Percentiles rank a stretch among this genome's conserved stretches.
Conservation (phyloP, 1,284 basidiomycete species). For the Irpex rosettiformis region DNA sequence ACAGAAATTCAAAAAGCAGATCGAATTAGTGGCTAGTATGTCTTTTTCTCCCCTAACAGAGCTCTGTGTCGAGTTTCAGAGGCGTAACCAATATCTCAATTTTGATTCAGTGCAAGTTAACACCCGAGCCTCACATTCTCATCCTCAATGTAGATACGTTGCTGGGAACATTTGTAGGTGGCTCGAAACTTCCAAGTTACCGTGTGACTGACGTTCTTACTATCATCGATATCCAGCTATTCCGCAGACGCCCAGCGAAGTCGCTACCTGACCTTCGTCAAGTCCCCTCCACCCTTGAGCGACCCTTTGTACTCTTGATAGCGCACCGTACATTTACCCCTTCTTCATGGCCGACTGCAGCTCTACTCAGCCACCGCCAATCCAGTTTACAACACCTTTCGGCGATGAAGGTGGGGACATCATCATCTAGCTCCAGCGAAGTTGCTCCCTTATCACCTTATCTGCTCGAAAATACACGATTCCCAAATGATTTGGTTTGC, state of each 20-base stretch:
- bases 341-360: neutral
- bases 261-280: no score
- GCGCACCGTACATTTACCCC: neutral
- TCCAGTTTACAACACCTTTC: neutral
- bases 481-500: neutral
- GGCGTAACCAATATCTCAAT: no score
- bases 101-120: no score
- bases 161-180: no score
- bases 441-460: neutral
- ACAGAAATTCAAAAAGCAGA: no score
- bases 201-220: neutral
- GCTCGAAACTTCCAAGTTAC: no score
- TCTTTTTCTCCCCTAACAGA: no score
- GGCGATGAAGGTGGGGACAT: neutral
- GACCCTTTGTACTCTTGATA: neutral
- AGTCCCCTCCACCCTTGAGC: no score
- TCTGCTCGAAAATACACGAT: neutral
- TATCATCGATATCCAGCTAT: neutral
- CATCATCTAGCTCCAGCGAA: neutral
- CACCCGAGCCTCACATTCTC: no score
- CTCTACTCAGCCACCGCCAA: neutral
- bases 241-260: neutral
- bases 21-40: no score
- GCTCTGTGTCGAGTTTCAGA: no score
- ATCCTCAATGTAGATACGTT: no score